Conservation (phyloP, 2,329 filamentous ascomycete genomes). For the Emergomyces pasteurianus region DNA sequence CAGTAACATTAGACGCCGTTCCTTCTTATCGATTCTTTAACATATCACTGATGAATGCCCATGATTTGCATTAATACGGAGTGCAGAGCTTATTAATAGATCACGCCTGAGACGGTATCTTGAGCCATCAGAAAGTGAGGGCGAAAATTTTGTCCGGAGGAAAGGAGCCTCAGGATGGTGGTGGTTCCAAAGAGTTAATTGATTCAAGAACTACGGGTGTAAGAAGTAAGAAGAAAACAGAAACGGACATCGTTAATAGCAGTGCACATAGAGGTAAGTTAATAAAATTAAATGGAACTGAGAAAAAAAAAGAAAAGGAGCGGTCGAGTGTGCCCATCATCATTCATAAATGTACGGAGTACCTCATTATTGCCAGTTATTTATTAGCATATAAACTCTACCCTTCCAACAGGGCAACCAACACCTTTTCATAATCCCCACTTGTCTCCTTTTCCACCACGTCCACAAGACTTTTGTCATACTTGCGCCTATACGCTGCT, state of each 20-base stretch:
- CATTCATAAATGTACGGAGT: too few relatives aligned
- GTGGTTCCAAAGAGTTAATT: not conserved
- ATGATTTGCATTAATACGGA: not conserved
- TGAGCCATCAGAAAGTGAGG: not conserved
- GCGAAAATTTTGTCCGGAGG: too few relatives aligned
- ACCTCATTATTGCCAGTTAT: too few relatives aligned
- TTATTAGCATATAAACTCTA: not conserved
- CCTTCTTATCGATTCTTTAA: not conserved
- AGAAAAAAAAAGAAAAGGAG: too few relatives aligned
- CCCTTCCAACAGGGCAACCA: slow-evolving; percentile 1
- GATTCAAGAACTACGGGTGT: too few relatives aligned
- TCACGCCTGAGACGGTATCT: not conserved
- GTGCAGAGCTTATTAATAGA: not conserved
- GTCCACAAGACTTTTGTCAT: not conserved
- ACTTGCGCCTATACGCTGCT: slow-evolving; percentile 45
- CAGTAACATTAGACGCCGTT: not conserved
- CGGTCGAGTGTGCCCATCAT: too few relatives aligned
- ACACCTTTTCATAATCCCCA: slow-evolving; percentile 4
- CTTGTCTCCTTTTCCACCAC: slow-evolving; percentile 2
- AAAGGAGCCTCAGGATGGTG: not conserved
- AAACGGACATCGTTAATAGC: too few relatives aligned
- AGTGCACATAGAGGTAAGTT: too few relatives aligned
- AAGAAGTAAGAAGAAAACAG: too few relatives aligned
- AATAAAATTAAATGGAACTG: too few relatives aligned
- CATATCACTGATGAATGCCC: not conserved